These are phyloP conservation scores for Aspergillus sp. DNA, from an alignment of 2,329 filamentous ascomycete species.

Conservation along the genomic window DNA sequence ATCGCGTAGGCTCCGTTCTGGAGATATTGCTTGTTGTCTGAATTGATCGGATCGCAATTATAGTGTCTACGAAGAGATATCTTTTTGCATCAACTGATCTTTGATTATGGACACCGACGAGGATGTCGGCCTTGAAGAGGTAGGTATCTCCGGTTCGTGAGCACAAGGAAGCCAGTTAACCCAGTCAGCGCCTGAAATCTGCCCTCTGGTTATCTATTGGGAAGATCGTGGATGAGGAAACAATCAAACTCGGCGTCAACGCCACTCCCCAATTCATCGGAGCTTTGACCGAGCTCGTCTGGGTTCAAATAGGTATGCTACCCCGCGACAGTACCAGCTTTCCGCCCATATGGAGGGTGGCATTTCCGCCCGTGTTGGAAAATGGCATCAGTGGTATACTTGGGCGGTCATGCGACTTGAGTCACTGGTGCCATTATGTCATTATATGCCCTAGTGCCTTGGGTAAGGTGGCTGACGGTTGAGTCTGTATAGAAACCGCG, in stretches of 20 bases:
- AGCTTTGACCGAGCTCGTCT: constrained; percentile 80
- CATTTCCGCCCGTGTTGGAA: neutral
- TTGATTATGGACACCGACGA: constrained; percentile 28
- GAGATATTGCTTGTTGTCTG: neutral
- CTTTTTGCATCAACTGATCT: too few species aligned
- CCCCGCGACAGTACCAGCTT: neutral
- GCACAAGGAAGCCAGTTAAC: neutral
- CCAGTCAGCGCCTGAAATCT: constrained; percentile 70
- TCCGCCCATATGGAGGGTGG: neutral
- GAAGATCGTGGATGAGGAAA: constrained; percentile 85
- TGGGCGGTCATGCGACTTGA: neutral
- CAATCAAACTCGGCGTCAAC: constrained; percentile 70
- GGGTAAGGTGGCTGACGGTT: neutral
- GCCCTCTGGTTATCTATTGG: constrained; percentile 82
- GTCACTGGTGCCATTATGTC: constrained; percentile 4
- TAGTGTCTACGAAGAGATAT: too few species aligned
- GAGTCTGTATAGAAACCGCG: constrained; percentile 46
- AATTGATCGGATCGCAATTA: too few species aligned
- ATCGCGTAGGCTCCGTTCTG: neutral
- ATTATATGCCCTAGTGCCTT: neutral
- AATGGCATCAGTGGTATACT: neutral
- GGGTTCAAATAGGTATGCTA: constrained; percentile 73
- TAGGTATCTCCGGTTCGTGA: constrained; percentile 13
- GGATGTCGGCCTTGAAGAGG: constrained; percentile 36
- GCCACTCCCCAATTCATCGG: constrained; percentile 91